Conservation (phyloP, 805 yeast genomes). For the Candida takata region DNA sequence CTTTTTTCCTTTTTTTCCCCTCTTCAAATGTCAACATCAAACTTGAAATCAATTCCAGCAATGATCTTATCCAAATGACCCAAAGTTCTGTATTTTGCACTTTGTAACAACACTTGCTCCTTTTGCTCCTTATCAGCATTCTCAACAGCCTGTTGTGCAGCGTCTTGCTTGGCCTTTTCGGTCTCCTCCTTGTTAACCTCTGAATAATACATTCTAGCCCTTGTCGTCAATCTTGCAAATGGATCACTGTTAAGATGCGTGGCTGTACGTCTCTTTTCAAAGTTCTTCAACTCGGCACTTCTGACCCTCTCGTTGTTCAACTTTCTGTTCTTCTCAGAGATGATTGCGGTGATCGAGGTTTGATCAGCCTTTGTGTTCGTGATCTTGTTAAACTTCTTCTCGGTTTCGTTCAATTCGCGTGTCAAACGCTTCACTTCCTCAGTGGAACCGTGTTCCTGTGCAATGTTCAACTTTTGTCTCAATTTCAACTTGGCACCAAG, state of each 20-base stretch:
- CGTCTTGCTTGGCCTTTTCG: slow-evolving; percentile 50
- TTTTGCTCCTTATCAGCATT: slow-evolving; percentile 35
- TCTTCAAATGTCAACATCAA: slow-evolving; percentile 22
- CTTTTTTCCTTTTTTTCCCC: too few species aligned
- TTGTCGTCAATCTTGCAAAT: slow-evolving; percentile 82
- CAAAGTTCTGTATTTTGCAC: slow-evolving; percentile 48
- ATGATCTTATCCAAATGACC: slow-evolving; percentile 53
- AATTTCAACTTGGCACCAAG: slow-evolving; percentile 68
- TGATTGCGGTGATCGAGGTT: slow-evolving; percentile 26
- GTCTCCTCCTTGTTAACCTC: slow-evolving; percentile 48
- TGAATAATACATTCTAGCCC: slow-evolving; percentile 72
- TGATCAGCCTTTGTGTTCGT: slow-evolving; percentile 29
- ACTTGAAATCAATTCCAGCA: slow-evolving; percentile 32
- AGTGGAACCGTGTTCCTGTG: slow-evolving; percentile 42
- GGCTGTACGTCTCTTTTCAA: slow-evolving; percentile 42
- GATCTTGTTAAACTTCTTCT: slow-evolving; percentile 29
- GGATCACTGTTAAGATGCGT: slow-evolving; percentile 59
- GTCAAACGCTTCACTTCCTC: slow-evolving; percentile 34
- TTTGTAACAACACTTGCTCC: slow-evolving; percentile 38
- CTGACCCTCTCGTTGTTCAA: slow-evolving; percentile 72
- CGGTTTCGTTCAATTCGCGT: slow-evolving; percentile 28
- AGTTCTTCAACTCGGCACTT: slow-evolving; percentile 66
- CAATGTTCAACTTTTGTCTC: slow-evolving; percentile 69
- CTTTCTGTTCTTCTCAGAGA: slow-evolving; percentile 60
- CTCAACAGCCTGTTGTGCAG: slow-evolving; percentile 37